Evolutionary conservation across 495 filamentous ascomycete genomes (phyloP).

Genomic region (Recurvomyces mirabilis): DNA sequence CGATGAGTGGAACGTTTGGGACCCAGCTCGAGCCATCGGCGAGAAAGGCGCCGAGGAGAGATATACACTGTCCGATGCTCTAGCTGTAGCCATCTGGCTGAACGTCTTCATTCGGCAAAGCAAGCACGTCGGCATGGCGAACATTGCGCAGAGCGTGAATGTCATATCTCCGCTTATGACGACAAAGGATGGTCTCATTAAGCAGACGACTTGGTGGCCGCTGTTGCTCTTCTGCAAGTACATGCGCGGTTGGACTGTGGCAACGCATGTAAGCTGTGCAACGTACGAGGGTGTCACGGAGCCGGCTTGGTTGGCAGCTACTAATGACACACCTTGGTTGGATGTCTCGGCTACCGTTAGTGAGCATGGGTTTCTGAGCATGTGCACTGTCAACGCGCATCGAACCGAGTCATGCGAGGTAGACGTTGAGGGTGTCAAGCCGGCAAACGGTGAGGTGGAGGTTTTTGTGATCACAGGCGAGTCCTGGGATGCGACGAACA

Average conservation of each 20-base stretch:
- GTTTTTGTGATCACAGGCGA: slow-evolving; percentile 52
- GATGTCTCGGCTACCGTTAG: slow-evolving; percentile 56
- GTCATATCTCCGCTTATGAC: slow-evolving; percentile 73
- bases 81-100: slow-evolving; percentile 62
- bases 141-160: slow-evolving; percentile 69
- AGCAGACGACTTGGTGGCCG: slow-evolving; percentile 73
- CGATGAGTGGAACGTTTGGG: slow-evolving; percentile 84
- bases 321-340: slow-evolving; percentile 35
- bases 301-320: slow-evolving; percentile 26
- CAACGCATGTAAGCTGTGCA: slow-evolving; percentile 45
- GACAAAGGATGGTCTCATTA: slow-evolving; percentile 45
- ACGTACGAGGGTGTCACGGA: slow-evolving; percentile 54
- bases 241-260: slow-evolving; percentile 61
- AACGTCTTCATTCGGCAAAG: slow-evolving; percentile 74
- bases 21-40: slow-evolving; percentile 56
- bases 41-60: slow-evolving; percentile 55
- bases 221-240: slow-evolving; percentile 58
- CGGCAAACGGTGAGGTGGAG: slow-evolving; percentile 34
- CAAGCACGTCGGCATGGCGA: slow-evolving; percentile 63
- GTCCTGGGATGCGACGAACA: slow-evolving; percentile 46
- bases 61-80: slow-evolving; percentile 66
- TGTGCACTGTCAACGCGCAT: slow-evolving; percentile 60
- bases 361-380: slow-evolving; percentile 49
- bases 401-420: slow-evolving; percentile 46
- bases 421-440: slow-evolving; percentile 42